Conservation (phyloP, 225 moss, liverwort and hornwort species). For the Pseudisothecium myosuroides region DNA sequence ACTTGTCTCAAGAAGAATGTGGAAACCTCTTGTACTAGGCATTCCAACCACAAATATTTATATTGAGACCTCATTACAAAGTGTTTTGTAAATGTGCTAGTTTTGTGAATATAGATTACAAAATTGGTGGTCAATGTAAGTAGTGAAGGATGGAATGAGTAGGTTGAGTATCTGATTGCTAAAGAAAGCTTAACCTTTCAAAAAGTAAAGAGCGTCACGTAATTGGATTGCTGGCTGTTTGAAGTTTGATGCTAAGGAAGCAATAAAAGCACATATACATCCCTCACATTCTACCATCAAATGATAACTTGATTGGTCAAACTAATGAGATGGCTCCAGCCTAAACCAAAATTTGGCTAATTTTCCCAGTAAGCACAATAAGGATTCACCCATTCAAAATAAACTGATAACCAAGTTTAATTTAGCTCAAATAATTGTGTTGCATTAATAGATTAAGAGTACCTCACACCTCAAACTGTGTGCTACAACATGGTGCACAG, state of each 20-base stretch:
- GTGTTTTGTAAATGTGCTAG: neutral
- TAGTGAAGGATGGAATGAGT: neutral
- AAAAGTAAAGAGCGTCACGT: no score
- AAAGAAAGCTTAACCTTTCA: neutral
- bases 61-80: neutral
- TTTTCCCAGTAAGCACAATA: neutral
- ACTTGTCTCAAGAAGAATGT: rapidly evolving
- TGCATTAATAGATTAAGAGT: neutral
- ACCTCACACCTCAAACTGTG: no score
- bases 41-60: neutral
- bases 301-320: neutral
- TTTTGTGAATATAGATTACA: neutral
- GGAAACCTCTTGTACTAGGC: neutral
- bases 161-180: neutral
- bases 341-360: neutral
- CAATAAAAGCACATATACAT: no score
- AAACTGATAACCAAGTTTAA: neutral
- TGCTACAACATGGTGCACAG: neutral
- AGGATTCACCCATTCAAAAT: neutral
- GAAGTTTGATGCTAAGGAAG: no score
- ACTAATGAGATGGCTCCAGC: neutral
- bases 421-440: neutral
- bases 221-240: neutral
- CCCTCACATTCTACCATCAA: neutral
- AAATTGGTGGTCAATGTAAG: neutral